Base-by-base conservation (phyloP, 768 basidiomycete genomes). In the Tulasnella sp. region DNA sequence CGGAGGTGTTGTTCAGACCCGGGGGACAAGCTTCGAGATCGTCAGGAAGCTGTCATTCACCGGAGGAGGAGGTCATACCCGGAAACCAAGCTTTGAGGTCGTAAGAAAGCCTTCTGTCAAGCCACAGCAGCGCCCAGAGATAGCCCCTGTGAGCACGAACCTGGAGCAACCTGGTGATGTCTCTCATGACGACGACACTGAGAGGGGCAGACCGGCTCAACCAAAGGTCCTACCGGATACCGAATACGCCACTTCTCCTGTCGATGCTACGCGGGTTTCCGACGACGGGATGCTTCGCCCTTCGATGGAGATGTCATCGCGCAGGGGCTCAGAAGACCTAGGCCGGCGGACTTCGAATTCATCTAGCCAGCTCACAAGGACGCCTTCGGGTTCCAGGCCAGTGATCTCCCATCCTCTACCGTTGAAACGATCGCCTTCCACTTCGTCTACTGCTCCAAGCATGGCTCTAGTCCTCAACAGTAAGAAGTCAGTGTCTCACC, bases 401-500 rank as follows among this genome's bases (percentile, higher is more conserved):
- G 49, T 49, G 30, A 59, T 59, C 22, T 59, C 57, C 46, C 44
- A 46, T 29, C 57, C 57, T 2, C 31, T 50, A 29, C 57, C 45
- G 24, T 45, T 59, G 24, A 49, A 46, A 11, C 24, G 41, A 19
- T 59, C 57, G 19, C 57, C 57, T 19, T 59, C 57, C 10, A 27
- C 57, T 1, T 49, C 30, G 24, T 59, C 57, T 12, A 50, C 43
- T 19, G 34, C 11, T 21, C 29, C 50, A 52, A 52, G 17, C 25
- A 48, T 50, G 7, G 21, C 10, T 48, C 19, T 49, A 48, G 2
- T 50, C 11, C 57, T 59, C 44, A 46, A 41, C 8, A 29, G 21
- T 30, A 59, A 59, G 49, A 59, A 59, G 57, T 38, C 30, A 29
- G 17, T 31, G 15, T 59, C 57, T 2, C 57, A 59, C 34, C 48